Base-by-base conservation (phyloP, 495 filamentous ascomycete genomes). In the Neurospora hispaniola region DNA sequence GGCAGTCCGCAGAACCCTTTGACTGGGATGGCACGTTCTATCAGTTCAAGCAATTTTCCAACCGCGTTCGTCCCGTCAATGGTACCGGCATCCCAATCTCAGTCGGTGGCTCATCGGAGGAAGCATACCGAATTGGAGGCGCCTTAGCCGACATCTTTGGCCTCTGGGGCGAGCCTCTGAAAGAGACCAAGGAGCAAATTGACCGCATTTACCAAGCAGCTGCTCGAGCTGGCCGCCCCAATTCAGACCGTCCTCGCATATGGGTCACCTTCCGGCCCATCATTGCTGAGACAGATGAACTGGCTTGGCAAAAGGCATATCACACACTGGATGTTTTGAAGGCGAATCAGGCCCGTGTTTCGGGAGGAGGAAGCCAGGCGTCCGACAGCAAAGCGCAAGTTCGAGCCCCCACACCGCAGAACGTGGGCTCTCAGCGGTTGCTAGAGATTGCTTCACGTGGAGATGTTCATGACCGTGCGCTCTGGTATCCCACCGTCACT, bases 201-300 rank as follows among this genome's bases (percentile, higher is more conserved):
- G 85, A 86, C 73, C 83, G 82, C 3, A 85, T 88, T 74, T 87
- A 86, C 44, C 84, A 82, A 9, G 86, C 84, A 73, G 80, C 85
- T 7, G 83, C 75, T 6, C 80, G 80, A 27, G 86, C 85, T 9
- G 85, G 85, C 11, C 73, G 79, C 11, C 54, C 76, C 43, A 76
- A 79, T 1, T 41, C 70, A 2, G 84, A 87, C 70, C 76, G 82
- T 4, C 86, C 86, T 8, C 81, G 85, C 3, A 86, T 88, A 74
- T 88, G 86, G 86, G 86, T 88, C 5, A 87, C 86, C 5, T 87
- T 87, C 81, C 81, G 86, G 18, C 86, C 86, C 23, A 88, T 88
- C 70, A 74, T 84, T 9, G 86, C 86, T 3, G 85, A 87, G 78
- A 87, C 86, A 0, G 85, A 87, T 27, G 86, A 88, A 40, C 78